Conservation (phyloP, 192 early-diverging fungal genomes). For the Coemansia sp. region DNA sequence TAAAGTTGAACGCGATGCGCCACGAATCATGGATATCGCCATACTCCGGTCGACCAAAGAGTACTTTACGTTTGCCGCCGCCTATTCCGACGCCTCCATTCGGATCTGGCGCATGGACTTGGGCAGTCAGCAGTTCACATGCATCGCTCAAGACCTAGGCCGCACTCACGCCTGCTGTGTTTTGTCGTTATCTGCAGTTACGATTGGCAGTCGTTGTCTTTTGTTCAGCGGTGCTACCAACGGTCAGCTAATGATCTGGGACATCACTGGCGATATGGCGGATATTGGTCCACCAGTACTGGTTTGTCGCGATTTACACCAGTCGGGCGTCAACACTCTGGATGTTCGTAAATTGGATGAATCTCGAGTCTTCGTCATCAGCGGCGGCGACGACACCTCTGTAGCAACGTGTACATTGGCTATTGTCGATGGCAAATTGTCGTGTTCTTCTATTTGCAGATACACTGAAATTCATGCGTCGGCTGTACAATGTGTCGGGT, state of each 20-base stretch:
- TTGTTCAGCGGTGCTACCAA: constrained; percentile 36
- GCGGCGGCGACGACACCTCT: constrained; percentile 81
- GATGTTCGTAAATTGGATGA: constrained; percentile 25
- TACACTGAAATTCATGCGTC: constrained; percentile 64
- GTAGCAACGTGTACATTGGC: constrained; percentile 36
- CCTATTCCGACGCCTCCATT: constrained; percentile 71
- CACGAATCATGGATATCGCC: constrained; percentile 74
- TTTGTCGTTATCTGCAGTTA: constrained; percentile 17
- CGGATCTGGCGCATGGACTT: constrained; percentile 36
- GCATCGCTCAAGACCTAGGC: constrained; percentile 14
- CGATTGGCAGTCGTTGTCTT: neutral
- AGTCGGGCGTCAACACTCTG: constrained; percentile 79
- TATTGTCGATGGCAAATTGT: constrained; percentile 1
- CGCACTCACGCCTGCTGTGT: constrained; percentile 20
- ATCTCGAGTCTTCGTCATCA: constrained; percentile 45
- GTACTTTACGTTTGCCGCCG: constrained; percentile 63
- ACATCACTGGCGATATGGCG: neutral
- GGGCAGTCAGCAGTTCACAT: neutral
- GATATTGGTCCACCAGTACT: constrained; percentile 27
- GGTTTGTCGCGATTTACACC: constrained; percentile 49
- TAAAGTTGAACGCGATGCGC: neutral
- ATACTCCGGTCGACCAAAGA: constrained; percentile 29
- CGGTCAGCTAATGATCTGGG: constrained; percentile 30
- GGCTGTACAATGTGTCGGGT: constrained; percentile 57
- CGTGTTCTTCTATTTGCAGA: constrained; percentile 4